Evolutionary conservation across 2,329 filamentous ascomycete genomes (phyloP).

Genomic region (Claviceps pazoutovae): DNA sequence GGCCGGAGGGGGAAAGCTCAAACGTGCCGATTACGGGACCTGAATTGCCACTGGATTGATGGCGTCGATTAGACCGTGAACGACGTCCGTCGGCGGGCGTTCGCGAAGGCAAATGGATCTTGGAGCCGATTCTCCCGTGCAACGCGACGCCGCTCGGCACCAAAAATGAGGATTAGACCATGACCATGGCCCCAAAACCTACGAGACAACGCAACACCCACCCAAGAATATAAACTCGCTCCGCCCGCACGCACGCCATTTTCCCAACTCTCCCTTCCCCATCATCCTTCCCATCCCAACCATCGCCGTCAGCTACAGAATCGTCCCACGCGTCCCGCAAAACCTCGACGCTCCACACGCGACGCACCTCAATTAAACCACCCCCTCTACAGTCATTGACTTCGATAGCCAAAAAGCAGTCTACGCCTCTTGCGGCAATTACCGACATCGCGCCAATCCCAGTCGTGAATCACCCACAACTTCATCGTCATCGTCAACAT

Average conservation of each 20-base stretch:
- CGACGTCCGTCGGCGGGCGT: conserved; percentile 9
- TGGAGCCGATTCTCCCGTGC: conserved; percentile 22
- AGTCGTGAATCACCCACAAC: not conserved
- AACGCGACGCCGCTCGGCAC: conserved; percentile 19
- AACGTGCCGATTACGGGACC: no score
- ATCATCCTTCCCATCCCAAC: conserved; percentile 9
- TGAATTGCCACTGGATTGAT: no score
- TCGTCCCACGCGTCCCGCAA: conserved; percentile 9
- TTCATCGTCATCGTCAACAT: not conserved
- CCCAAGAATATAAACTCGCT: conserved; percentile 18
- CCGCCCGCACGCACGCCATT: conserved; percentile 12
- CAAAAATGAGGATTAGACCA: conserved; percentile 27
- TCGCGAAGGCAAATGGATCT: conserved; percentile 13
- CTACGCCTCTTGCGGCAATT: not conserved
- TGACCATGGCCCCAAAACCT: conserved; percentile 19
- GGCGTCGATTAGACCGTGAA: no score
- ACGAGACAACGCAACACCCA: conserved; percentile 21
- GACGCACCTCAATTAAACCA: not conserved
- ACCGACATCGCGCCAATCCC: not conserved
- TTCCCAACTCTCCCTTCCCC: conserved; percentile 10
- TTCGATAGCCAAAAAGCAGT: not conserved
- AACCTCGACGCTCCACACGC: not conserved
- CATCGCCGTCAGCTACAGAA: conserved; percentile 16
- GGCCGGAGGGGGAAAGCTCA: no score
- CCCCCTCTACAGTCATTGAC: not conserved